Evolutionary conservation across 768 basidiomycete genomes (phyloP), one percentile per base, ranked within the genome.

Genomic region (Russula virescens): DNA sequence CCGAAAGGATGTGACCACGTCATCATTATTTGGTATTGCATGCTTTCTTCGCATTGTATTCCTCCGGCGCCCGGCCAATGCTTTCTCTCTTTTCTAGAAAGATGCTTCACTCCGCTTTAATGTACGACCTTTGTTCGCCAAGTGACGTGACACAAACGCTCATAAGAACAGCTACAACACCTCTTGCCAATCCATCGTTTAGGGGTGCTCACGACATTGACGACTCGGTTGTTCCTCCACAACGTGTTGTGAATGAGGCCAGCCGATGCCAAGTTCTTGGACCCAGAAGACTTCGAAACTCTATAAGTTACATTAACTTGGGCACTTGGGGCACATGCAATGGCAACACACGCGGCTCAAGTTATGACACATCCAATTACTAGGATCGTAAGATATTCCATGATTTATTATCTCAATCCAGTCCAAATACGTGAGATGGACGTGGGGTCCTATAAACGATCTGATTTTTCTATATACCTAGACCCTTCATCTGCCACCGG

Each of bases 211-310:
- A 13, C 28, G 8, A 45, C 23, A 28, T 31, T 46, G 18, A 45
- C n/a, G 14, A 21, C 46, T 21, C 18, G 42, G 16, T 34, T 26
- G 31, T 62, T 14, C 38, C 28, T n/a, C 52, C 14, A 26, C 52
- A 64, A 64, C 63, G 63, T 64, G 63, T 60, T 55, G 58, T 64
- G 55, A 64, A 64, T 49, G 63, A 64, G 63, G 63, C 63, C 23
- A 42, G 14, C n/a, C 28, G 1, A 55, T 50, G 62, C 62, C 62
- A 54, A 34, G 21, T 50, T 48, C 52, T 58, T 63, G 62, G 62
- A 14, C 8, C 46, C 31, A 13, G 25, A 53, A 52, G 38, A 43
- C 10, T 40, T 45, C 42, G 28, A 61, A 54, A 23, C 46, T 25
- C n/a, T 55, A 60, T 63, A 63, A 63, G 53, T 46, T 46, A 63